Percentiles rank a stretch among this genome's conserved stretches.
Evolutionary conservation across 257 asterid species (phyloP).

Genomic region (Solanum tacnaense): DNA sequence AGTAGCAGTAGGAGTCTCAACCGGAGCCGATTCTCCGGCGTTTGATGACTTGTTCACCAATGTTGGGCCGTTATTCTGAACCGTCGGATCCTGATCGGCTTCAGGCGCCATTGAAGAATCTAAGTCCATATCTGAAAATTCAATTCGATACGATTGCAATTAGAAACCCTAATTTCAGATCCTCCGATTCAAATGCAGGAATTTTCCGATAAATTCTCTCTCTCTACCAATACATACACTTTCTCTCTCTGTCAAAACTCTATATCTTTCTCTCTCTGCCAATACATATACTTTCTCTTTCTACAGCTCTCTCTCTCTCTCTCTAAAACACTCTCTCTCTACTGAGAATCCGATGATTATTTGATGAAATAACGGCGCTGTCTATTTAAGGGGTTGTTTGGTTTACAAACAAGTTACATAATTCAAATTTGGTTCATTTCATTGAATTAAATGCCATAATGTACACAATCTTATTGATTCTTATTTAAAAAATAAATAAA

Average conservation of each 20-base stretch:
- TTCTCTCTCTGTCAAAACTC: background rate
- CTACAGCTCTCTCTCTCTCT: constrained; percentile 2
- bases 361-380: background rate
- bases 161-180: constrained; percentile 42
- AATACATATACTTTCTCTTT: constrained; percentile 10
- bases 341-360: background rate
- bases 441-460: no score
- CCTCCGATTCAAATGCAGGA: constrained; percentile 27
- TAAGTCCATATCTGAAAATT: constrained; percentile 47
- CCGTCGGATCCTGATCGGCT: constrained; percentile 69
- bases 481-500: no score
- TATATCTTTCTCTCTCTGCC: background rate
- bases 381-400: background rate
- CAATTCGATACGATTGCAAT: constrained; percentile 31
- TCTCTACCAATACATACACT: background rate
- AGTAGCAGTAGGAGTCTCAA: constrained; percentile 5
- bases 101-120: constrained; percentile 40
- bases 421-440: background rate
- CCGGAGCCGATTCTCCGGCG: constrained; percentile 18
- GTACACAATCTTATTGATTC: background rate
- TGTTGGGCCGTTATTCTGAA: constrained; percentile 18
- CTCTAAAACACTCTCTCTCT: background rate
- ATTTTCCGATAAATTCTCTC: background rate
- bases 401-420: background rate
- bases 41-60: constrained; percentile 29